Evolutionary conservation across 2,329 filamentous ascomycete species (phyloP), one percentile per base, ranked within the genome.

Genomic region (Aspergillus ochraceoroseus): DNA sequence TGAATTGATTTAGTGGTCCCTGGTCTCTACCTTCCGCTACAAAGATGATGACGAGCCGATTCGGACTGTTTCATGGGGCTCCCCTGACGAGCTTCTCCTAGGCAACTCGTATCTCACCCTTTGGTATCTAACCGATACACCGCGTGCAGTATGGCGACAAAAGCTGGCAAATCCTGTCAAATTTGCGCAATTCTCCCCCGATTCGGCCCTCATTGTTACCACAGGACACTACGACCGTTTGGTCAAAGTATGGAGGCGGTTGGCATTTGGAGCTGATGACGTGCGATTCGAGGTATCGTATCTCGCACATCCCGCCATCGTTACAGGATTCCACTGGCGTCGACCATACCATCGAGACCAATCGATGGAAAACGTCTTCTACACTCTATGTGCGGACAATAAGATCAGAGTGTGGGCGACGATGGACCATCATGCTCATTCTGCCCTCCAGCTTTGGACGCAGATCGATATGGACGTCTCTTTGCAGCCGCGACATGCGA

Each of bases 241-340:
- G 13, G 81, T 94, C 51, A 96, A 98, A 67, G 77, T 96, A 54
- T 98, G 94, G 92, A 80, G 88, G 48, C 78, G 90, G 38, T 70
- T 94, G 15, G 85, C 84, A 6, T 95, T 90, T 59, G 87, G 87
- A 9, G 76, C 80, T 1, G 83, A 87, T 43, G 84, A 94, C 52
- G 83, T 87, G 26, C 77, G 85, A 41, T 96, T 96, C 64, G 90
- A 96, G 55, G 82, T 94, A 55, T 82, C 82, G 18, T 96, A 96
- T 64, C 78, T 98, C 1, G 74, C 81, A n/a, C 92, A 98, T 61
- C 86, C 87, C 1, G 74, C 77, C 17, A 68, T 82, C 1, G 80
- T 98, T n/a, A 90, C 86, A 2, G 80, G 79, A 44, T 68, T 95
- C 44, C 82, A 90, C 60, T 98, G 94, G 94, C 82, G 87, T 32